These are phyloP conservation scores for Eucommia ulmoides DNA, from an alignment of 257 asterid species.

Conservation along the genomic window DNA sequence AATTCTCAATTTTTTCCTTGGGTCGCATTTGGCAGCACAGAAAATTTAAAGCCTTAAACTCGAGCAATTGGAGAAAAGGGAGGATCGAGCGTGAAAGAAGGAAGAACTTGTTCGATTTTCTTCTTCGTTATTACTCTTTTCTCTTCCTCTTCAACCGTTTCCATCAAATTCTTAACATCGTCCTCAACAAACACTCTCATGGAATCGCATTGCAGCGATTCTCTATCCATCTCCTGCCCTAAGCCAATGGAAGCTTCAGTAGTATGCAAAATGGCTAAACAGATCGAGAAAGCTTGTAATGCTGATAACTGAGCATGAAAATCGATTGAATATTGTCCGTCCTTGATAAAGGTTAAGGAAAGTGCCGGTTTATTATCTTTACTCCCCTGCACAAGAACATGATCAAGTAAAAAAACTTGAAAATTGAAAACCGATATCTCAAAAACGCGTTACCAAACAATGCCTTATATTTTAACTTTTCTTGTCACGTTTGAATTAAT, in stretches of 20 bases:
- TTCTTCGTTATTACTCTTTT: slow-evolving; percentile 25
- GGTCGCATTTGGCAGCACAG: background rate
- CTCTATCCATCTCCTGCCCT: slow-evolving; percentile 32
- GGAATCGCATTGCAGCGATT: slow-evolving; percentile 39
- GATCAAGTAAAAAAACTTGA: too few relatives aligned
- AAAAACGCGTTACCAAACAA: too few relatives aligned
- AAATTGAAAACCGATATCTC: too few relatives aligned
- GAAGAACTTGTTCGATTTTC: slow-evolving; percentile 38
- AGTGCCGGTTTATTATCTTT: slow-evolving; percentile 48
- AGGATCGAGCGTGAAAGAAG: slow-evolving; percentile 62
- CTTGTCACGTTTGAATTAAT: too few relatives aligned
- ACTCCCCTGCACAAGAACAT: slow-evolving; percentile 41
- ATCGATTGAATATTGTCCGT: slow-evolving; percentile 62
- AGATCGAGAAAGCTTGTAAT: slow-evolving; percentile 80
- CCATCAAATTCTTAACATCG: slow-evolving; percentile 37
- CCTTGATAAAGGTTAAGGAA: slow-evolving; percentile 35
- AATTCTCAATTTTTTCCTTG: background rate
- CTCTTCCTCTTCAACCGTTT: slow-evolving; percentile 41
- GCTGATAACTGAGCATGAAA: slow-evolving; percentile 84
- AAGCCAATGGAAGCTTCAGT: slow-evolving; percentile 37
- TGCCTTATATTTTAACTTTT: too few relatives aligned
- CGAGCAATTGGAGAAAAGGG: slow-evolving; percentile 89
- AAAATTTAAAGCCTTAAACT: slow-evolving; percentile 24
- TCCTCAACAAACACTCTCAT: slow-evolving; percentile 44
- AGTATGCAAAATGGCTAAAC: slow-evolving; percentile 60